Percentiles rank a stretch among this genome's conserved stretches.
Conservation (phyloP, 2,329 filamentous ascomycete genomes). For the Exophiala xenobiotica region DNA sequence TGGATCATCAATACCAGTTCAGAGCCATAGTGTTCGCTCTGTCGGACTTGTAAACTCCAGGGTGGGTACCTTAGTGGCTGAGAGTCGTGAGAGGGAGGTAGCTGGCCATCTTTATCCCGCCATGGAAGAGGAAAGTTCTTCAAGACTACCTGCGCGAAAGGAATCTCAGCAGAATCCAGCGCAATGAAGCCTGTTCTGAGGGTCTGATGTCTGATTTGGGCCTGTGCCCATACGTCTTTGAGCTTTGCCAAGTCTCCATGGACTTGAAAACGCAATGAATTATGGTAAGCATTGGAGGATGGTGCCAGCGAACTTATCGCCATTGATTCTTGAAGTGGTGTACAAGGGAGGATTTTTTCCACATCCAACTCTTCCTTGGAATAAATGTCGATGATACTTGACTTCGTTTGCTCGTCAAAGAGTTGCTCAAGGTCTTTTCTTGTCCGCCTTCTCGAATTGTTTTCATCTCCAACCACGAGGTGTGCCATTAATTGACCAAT, state of each 20-base stretch:
- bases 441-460: not conserved
- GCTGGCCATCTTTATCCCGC: constrained; percentile 28
- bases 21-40: not conserved
- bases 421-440: not conserved
- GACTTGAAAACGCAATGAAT: constrained; percentile 67
- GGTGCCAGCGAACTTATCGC: constrained; percentile 57
- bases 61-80: constrained; percentile 21
- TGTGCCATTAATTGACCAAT: constrained; percentile 58
- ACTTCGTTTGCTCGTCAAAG: constrained; percentile 1
- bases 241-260: constrained; percentile 52
- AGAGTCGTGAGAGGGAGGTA: not conserved
- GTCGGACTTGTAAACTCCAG: constrained; percentile 17
- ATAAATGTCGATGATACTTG: constrained; percentile 6
- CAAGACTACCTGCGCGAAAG: constrained; percentile 73
- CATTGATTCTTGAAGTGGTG: constrained; percentile 86
- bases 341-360: constrained; percentile 70
- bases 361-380: constrained; percentile 39
- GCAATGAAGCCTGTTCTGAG: constrained; percentile 72
- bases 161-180: constrained; percentile 59
- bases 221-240: constrained; percentile 59
- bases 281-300: constrained; percentile 63
- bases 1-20: constrained; percentile 59
- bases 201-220: constrained; percentile 69
- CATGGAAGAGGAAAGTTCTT: constrained; percentile 46
- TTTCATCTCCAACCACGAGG: not conserved